Base-by-base conservation (phyloP, 2,329 filamentous ascomycete genomes). In the Monosporascus sp. region DNA sequence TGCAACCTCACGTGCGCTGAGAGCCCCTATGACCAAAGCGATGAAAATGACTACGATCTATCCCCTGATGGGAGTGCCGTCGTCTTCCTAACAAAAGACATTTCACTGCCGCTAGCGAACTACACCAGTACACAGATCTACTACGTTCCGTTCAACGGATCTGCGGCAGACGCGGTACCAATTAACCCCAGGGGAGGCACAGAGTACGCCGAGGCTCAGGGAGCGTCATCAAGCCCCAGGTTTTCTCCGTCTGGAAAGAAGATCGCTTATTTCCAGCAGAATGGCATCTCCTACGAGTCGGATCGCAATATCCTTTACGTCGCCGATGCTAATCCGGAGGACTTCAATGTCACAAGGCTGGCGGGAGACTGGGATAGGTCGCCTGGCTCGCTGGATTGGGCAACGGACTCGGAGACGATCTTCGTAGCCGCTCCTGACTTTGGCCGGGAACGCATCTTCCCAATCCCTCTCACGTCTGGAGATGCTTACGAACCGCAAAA, bases 241-340 rank as follows among this genome's bases (percentile, higher is more conserved):
- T 86, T 85, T 68, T 84, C 82, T 17, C 79, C 80, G 0, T 74
- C 80, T 56, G 81, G 83, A 46, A 76, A 73, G 47, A 72, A 75
- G 49, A 69, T 83, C 43, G 83, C 81, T 4, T 87, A 86, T 60
- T 65, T 86, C 49, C 80, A 82, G 58, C 85, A 84, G 82, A 74
- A 76, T 54, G 75, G 76, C 2, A 77, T 81, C 53, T 72, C 75
- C 8, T 87, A 87, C 60, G 83, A 88, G 64, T 67, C 68, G 18
- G 68, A 69, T 49, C 68, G 67, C n/a, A 63, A 59, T 49, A 69
- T 68, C 24, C 47, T 70, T 11, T 70, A 70, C 50, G 58, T 69
- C 20, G 67, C 68, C 39, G 56, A 63, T 35, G 72, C 79, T 2
- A 79, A 86, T 62, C 76, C 78, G 59, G 69, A 70, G 3, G 63